Conservation (phyloP, 768 basidiomycete species). For the Kwoniella sp. region DNA sequence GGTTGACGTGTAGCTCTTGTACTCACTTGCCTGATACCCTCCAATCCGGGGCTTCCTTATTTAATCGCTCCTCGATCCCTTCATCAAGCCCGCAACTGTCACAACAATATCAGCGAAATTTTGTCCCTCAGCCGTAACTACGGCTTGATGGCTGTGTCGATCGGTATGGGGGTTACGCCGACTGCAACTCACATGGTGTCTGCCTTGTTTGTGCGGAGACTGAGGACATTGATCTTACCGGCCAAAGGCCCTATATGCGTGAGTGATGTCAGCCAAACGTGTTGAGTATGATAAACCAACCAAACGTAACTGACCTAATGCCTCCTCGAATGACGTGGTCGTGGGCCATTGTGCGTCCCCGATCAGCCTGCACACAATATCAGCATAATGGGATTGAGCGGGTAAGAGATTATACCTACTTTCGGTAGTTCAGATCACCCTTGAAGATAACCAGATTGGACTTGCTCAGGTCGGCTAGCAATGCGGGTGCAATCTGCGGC, state of each 20-base stretch:
- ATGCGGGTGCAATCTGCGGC: constrained; percentile 56
- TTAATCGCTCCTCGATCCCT: constrained; percentile 69
- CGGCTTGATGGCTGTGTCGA: not conserved
- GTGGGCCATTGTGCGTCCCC: constrained; percentile 87
- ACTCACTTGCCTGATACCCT: constrained; percentile 52
- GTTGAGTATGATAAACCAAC: no score
- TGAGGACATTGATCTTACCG: constrained; percentile 76
- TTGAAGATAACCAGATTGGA: constrained; percentile 53
- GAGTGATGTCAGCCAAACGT: not conserved
- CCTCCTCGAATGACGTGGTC: constrained; percentile 71
- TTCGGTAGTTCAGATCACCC: constrained; percentile 76
- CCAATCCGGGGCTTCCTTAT: constrained; percentile 59
- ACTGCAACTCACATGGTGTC: constrained; percentile 68
- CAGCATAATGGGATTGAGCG: not conserved
- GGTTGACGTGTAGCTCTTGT: no score
- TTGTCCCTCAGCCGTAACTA: no score
- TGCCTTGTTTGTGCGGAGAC: constrained; percentile 90
- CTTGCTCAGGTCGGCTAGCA: constrained; percentile 58
- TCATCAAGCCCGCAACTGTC: constrained; percentile 69
- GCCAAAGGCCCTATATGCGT: constrained; percentile 68
- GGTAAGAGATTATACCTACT: constrained; percentile 60
- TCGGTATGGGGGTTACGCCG: no score
- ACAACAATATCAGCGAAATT: not conserved
- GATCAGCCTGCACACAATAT: constrained; percentile 66
- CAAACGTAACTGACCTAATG: constrained; percentile 60